Evolutionary conservation across 345 rosid genomes (phyloP).

Genomic region (Microcos paniculata): DNA sequence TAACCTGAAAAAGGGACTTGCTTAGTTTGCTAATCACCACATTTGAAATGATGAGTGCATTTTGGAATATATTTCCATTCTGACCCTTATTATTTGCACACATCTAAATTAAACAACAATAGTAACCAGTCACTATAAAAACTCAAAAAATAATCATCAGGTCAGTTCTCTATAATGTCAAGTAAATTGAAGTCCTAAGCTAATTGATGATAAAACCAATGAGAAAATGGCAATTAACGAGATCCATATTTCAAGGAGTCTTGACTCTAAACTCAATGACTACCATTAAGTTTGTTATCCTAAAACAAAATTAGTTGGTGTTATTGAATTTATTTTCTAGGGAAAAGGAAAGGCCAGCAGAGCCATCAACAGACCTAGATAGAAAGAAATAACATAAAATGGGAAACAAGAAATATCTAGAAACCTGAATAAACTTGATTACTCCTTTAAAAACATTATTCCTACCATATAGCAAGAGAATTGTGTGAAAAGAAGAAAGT

Average conservation of each 20-base stretch:
- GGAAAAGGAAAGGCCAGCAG: neutral
- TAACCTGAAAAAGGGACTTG: constrained; percentile 55
- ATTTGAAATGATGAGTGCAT: neutral
- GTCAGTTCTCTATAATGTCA: neutral
- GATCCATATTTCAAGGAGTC: neutral
- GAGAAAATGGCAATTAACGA: neutral
- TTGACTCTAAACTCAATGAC: neutral
- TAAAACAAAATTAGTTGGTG: neutral
- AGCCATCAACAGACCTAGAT: neutral
- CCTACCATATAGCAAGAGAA: neutral
- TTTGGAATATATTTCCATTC: neutral
- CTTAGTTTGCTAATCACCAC: constrained; percentile 5
- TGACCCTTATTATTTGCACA: neutral
- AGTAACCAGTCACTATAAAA: neutral
- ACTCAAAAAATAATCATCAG: neutral
- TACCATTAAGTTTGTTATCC: neutral
- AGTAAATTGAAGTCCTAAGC: neutral
- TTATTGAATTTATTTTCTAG: neutral
- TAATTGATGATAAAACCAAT: neutral
- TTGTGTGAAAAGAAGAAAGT: neutral
- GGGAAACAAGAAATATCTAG: neutral
- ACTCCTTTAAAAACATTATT: neutral
- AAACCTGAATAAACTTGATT: neutral
- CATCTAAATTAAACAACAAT: neutral
- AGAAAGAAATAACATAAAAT: neutral